Evolutionary conservation across 257 asterid species (phyloP).

Genomic region (Nicotiana undulata): DNA sequence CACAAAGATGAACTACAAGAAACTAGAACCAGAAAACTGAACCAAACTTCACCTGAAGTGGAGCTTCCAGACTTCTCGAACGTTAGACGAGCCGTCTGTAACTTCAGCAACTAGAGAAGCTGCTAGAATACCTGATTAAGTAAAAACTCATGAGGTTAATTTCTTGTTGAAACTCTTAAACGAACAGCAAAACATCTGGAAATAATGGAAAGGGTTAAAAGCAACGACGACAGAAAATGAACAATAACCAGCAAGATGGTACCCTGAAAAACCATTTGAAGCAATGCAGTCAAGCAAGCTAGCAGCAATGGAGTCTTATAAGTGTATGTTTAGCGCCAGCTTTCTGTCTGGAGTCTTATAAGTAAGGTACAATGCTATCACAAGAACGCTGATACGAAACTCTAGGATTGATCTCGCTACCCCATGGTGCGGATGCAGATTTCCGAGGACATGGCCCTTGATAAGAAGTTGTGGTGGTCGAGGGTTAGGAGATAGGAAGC

Average conservation of each 20-base stretch:
- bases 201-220: neutral
- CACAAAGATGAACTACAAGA: neutral
- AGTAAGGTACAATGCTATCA: neutral
- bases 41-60: constrained; percentile 34
- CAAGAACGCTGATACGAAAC: neutral
- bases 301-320: neutral
- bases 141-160: neutral
- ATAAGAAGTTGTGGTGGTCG: too few relatives aligned
- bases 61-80: constrained; percentile 90
- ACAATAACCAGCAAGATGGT: neutral
- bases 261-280: neutral
- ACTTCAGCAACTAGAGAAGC: constrained; percentile 66
- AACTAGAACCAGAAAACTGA: neutral
- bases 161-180: neutral
- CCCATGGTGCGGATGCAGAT: too few relatives aligned
- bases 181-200: neutral
- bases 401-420: neutral
- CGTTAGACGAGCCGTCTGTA: constrained; percentile 89
- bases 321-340: neutral
- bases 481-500: too few relatives aligned
- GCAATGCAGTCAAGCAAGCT: neutral
- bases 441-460: too few relatives aligned
- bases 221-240: neutral
- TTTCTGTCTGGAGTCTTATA: too few relatives aligned
- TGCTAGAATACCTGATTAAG: constrained; percentile 44